These are phyloP conservation scores for Aegilops speltoides DNA, from an alignment of 176 grass and related monocot species.

Conservation along the genomic window DNA sequence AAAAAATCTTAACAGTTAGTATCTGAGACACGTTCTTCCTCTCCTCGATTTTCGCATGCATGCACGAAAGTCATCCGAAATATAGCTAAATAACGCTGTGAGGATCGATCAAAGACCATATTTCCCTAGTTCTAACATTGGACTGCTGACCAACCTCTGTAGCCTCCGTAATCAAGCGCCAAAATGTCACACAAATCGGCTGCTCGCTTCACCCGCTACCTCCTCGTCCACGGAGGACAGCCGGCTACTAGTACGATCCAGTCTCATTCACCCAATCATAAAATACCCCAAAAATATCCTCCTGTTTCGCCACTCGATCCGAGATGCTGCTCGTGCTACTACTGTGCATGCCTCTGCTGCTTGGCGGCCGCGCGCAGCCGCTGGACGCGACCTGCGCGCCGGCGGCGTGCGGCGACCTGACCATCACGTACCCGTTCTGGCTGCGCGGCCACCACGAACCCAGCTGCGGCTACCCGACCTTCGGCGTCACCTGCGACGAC, in stretches of 20 bases:
- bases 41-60: neutral
- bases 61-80: neutral
- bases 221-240: neutral
- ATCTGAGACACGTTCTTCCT: neutral
- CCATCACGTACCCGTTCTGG: slow-evolving; percentile 69
- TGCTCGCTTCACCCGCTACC: neutral
- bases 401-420: slow-evolving; percentile 47
- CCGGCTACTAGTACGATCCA: neutral
- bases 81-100: neutral
- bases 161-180: neutral
- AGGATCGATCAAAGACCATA: neutral
- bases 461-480: slow-evolving; percentile 57
- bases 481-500: slow-evolving; percentile 37
- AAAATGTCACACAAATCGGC: slow-evolving; percentile 17
- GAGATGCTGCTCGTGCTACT: neutral
- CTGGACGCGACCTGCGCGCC: slow-evolving; percentile 24
- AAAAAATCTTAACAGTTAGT: too few relatives aligned
- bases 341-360: neutral
- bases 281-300: neutral
- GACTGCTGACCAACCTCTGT: neutral
- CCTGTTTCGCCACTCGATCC: neutral
- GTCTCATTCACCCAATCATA: neutral
- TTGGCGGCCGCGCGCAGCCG: neutral
- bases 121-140: neutral
- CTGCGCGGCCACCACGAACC: slow-evolving; percentile 25